Base-by-base conservation (phyloP, 2,329 filamentous ascomycete species). In the Stagonosporopsis vannaccii region DNA sequence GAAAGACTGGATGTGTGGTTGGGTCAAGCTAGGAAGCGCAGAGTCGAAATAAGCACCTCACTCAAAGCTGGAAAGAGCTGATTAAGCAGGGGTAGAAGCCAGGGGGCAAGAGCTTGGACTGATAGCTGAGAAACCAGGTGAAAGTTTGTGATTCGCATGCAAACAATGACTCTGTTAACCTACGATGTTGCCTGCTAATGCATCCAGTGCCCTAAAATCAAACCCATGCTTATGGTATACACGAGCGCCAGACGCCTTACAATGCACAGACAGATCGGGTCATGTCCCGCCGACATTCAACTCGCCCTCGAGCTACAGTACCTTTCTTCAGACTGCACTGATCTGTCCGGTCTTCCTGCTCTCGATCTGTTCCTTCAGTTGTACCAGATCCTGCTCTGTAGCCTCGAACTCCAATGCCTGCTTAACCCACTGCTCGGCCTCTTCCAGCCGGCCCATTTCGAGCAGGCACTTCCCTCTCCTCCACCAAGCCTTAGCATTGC, bases 401-500 rank as follows among this genome's bases (percentile, higher is more conserved):
- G 89, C 90, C 79, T 96, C 92, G 74, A 93, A 87, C 80, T 97
- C 94, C 54, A 97, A 76, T 0, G 87, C 92, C 71, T 86, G 84
- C 63, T 83, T 84, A 36, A 97, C 84, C 87, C 92, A 96, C 61
- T 88, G 87, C 68, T 82, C 82, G 1, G 93, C 92, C 85, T 98
- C 94, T 51, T 90, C 87, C 70, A 91, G 79, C 58, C 94, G 78
- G 1, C 90, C 90, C 95, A 98, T 98, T 85, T 99, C 95, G 63
- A 89, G 78, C 72, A 98, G 77, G 73, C 92, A 96, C 79, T 87
- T 87, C 9, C 91, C 95, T 59, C 91, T 83, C 59, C 95, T 83
- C 89, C 92, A 97, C 92, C 94, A 98, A 0, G 88, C 93, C 85
- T 98, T 98, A 1, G 91, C 87, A 76, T 99, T 98, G 35, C 90